phyloP scores from a whole-genome alignment of 345 rosid species.

The Acer saccharum region DNA sequence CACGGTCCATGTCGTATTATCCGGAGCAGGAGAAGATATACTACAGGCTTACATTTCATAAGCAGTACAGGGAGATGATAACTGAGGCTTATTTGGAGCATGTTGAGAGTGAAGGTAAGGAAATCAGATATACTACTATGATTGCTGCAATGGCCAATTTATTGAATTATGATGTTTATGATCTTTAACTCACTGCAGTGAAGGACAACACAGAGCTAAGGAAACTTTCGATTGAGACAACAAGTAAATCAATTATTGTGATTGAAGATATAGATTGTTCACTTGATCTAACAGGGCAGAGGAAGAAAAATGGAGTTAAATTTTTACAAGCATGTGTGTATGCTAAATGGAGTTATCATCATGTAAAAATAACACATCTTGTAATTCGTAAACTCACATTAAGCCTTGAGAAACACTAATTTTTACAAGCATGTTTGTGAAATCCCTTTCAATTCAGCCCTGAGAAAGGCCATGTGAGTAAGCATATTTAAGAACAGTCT shows the following conservation, averaged over 20 bases:
- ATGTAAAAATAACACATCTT: background rate
- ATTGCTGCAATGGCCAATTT: conserved; percentile 42
- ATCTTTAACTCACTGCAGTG: conserved; percentile 38
- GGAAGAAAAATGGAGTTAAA: conserved; percentile 39
- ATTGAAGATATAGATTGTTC: conserved; percentile 61
- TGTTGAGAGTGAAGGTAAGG: conserved; percentile 55
- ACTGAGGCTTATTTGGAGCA: conserved; percentile 52
- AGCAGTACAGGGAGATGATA: conserved; percentile 44
- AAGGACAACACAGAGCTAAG: conserved; percentile 41
- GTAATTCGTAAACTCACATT: background rate
- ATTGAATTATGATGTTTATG: conserved; percentile 38
- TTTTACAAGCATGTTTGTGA: too few species aligned
- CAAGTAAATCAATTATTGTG: conserved; percentile 53
- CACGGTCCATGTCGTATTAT: conserved; percentile 31
- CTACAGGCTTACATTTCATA: conserved; percentile 61
- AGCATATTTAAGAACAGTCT: too few species aligned
- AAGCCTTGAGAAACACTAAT: too few species aligned
- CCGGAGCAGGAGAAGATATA: conserved; percentile 55
- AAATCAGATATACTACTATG: conserved; percentile 43
- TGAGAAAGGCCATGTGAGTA: too few species aligned
- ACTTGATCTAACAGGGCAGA: conserved; percentile 57
- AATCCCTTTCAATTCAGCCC: too few species aligned
- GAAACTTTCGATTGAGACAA: conserved; percentile 41
- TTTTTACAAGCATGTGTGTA: background rate
- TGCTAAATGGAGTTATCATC: background rate